These are phyloP conservation scores for Thalassiosira ordinaria DNA, from an alignment of 352 stramenopile species.

Conservation along the genomic window DNA sequence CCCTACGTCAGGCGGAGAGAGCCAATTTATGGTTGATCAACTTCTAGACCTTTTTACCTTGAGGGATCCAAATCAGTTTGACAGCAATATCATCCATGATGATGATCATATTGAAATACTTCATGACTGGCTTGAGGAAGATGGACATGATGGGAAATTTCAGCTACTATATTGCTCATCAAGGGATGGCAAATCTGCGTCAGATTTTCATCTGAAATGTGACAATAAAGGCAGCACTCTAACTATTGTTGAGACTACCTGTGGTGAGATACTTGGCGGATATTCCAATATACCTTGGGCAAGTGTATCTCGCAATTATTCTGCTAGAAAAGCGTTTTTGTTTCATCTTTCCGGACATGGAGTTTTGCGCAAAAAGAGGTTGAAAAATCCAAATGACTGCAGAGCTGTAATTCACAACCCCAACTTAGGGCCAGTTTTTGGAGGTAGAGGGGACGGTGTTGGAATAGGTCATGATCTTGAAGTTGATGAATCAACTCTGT, in stretches of 20 bases:
- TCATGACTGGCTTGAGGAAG: background rate
- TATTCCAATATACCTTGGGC: background rate
- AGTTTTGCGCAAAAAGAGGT: background rate
- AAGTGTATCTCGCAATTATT: background rate
- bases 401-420: background rate
- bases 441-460: too few species aligned
- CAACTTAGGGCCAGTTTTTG: background rate
- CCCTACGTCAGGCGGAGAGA: background rate
- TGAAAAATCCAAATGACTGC: background rate
- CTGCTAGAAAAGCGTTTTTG: background rate
- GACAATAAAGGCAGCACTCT: background rate
- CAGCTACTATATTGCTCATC: background rate
- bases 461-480: too few species aligned
- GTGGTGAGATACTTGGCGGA: background rate
- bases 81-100: background rate
- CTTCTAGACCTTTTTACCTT: background rate
- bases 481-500: too few species aligned
- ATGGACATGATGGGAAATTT: background rate
- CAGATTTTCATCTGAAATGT: background rate
- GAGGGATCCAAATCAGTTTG: background rate
- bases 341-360: background rate
- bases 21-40: background rate
- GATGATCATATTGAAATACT: background rate
- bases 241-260: background rate
- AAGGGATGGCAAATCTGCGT: background rate